Evolutionary conservation across 2,329 filamentous ascomycete genomes (phyloP).

Genomic region (Emmonsiellopsis sp.): DNA sequence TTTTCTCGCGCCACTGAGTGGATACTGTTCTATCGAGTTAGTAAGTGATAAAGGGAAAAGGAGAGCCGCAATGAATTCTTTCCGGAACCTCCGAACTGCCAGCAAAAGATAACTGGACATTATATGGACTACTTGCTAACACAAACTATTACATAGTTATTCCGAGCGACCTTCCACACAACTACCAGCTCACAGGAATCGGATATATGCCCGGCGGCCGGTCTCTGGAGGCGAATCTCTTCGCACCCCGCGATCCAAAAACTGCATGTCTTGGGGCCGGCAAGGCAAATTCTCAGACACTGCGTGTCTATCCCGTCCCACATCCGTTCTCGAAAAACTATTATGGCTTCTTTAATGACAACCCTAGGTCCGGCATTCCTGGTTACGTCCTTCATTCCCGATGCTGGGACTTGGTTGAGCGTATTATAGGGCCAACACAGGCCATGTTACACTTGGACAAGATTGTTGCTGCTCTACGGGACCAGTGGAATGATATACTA

Average conservation of each 20-base stretch:
- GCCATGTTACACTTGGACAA: background rate
- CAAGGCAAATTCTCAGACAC: background rate
- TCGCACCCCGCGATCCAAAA: background rate
- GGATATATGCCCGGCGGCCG: background rate
- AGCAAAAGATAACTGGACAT: background rate
- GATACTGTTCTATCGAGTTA: background rate
- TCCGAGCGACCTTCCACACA: background rate
- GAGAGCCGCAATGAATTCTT: background rate
- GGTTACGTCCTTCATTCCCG: background rate
- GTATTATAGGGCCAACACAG: background rate
- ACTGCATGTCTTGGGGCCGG: background rate
- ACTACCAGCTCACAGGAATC: background rate
- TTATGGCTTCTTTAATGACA: background rate
- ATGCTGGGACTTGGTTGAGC: conserved; percentile 1
- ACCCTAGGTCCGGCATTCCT: background rate
- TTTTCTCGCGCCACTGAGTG: background rate
- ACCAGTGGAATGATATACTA: background rate
- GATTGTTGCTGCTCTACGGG: background rate
- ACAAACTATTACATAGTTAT: background rate
- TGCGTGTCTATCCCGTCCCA: background rate
- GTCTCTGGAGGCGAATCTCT: background rate
- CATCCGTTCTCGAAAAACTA: background rate
- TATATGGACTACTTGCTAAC: background rate
- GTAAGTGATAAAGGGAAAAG: background rate
- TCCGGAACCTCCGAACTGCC: background rate